Conservation (phyloP, 108 stramenopile species). For the Skeletonema marinoi region DNA sequence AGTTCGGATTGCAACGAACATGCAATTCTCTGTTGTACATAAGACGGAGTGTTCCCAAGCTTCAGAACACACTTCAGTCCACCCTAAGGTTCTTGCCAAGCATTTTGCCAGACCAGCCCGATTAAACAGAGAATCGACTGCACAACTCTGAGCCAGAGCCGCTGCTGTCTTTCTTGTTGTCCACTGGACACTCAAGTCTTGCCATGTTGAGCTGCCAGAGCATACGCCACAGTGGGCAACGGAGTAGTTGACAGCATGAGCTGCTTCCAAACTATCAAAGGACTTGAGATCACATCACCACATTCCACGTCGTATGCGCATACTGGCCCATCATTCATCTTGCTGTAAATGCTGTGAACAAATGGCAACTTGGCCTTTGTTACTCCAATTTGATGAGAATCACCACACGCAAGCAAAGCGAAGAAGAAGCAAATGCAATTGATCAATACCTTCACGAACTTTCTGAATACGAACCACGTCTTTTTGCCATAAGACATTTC, state of each 20-base stretch:
- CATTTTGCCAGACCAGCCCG: background rate
- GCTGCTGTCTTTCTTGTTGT: conserved; percentile 11
- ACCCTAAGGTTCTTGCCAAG: background rate
- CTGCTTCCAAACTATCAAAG: conserved; percentile 17
- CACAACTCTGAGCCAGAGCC: background rate
- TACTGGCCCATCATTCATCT: background rate
- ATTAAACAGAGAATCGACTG: background rate
- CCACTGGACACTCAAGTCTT: conserved; percentile 40
- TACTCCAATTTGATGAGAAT: background rate
- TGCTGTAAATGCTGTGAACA: background rate
- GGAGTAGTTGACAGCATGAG: conserved; percentile 10
- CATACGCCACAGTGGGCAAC: conserved; percentile 41
- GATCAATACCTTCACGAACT: background rate
- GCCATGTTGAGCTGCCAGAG: conserved; percentile 36
- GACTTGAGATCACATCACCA: conserved; percentile 14
- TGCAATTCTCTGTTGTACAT: conserved; percentile 35
- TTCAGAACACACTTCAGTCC: background rate
- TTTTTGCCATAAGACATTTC: background rate
- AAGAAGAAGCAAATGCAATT: background rate
- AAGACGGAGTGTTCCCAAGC: conserved; percentile 5
- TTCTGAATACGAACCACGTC: conserved; percentile 1
- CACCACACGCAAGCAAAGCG: background rate
- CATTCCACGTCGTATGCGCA: background rate
- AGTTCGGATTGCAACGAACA: conserved; percentile 18
- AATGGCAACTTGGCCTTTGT: background rate